Evolutionary conservation across 129 eudicot genomes (phyloP).

Genomic region (carrot (Daucus carota)): DNA sequence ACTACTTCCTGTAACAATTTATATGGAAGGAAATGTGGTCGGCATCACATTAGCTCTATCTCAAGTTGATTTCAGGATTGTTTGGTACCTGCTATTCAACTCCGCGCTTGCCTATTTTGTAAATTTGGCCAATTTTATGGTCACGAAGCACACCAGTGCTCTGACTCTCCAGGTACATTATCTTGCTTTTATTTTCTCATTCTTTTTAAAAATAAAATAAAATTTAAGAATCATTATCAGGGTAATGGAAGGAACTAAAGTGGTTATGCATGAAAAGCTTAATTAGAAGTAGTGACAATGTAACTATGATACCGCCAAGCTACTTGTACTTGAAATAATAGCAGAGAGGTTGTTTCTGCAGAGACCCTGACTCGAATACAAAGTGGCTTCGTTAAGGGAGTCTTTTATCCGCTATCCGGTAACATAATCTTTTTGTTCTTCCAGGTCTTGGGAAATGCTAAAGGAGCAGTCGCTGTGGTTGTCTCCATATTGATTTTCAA

Average conservation of each 20-base stretch:
- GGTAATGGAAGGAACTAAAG: too few species aligned
- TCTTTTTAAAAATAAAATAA: too few species aligned
- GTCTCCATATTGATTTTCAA: slow-evolving; percentile 64
- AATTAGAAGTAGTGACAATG: too few species aligned
- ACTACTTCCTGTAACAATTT: slow-evolving; percentile 50
- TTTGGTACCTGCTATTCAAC: slow-evolving; percentile 48
- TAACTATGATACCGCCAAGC: too few species aligned
- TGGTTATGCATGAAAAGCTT: too few species aligned
- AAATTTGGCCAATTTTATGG: slow-evolving; percentile 49
- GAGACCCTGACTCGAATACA: too few species aligned
- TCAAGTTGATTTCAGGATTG: slow-evolving; percentile 36
- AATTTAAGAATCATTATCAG: too few species aligned
- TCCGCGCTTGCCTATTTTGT: slow-evolving; percentile 61
- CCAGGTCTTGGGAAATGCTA: neutral
- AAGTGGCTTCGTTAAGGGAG: neutral
- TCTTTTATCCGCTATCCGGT: too few species aligned
- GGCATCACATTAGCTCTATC: slow-evolving; percentile 41
- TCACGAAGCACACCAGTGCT: slow-evolving; percentile 58
- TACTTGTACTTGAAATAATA: too few species aligned
- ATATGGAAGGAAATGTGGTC: slow-evolving; percentile 48
- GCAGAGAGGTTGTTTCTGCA: too few species aligned
- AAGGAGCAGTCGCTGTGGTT: neutral
- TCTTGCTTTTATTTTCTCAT: neutral
- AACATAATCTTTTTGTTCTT: neutral
- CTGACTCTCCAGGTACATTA: slow-evolving; percentile 57